Evolutionary conservation across 129 eudicot species (phyloP).

Genomic region (Flaveria trinervia): DNA sequence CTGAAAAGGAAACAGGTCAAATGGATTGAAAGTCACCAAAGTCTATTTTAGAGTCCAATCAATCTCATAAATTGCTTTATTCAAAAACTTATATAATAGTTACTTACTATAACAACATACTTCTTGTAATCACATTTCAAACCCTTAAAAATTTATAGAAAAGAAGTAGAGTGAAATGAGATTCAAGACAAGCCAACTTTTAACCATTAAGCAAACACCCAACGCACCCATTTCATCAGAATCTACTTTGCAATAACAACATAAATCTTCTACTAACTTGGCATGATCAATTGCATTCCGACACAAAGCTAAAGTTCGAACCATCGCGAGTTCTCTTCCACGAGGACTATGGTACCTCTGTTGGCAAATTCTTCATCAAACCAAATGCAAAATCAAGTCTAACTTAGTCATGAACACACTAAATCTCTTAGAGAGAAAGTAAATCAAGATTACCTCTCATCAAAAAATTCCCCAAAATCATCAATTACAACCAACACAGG

Average conservation of each 20-base stretch:
- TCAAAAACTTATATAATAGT: too few relatives aligned
- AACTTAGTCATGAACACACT: not conserved
- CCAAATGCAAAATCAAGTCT: constrained; percentile 1
- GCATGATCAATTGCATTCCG: constrained; percentile 75
- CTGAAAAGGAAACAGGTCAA: too few relatives aligned
- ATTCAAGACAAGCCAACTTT: too few relatives aligned
- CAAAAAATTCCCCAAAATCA: constrained; percentile 69
- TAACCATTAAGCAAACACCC: too few relatives aligned
- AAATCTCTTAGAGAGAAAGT: not conserved
- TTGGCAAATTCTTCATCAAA: constrained; percentile 58
- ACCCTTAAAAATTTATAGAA: too few relatives aligned
- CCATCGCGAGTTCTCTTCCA: constrained; percentile 81
- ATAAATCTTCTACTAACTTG: constrained; percentile 47
- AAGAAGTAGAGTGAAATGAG: too few relatives aligned
- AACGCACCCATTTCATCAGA: too few relatives aligned
- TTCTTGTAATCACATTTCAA: too few relatives aligned
- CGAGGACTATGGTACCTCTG: constrained; percentile 64
- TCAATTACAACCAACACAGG: constrained; percentile 69
- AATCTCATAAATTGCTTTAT: too few relatives aligned
- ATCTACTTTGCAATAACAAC: not conserved
- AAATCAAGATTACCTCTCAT: constrained; percentile 49
- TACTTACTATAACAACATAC: too few relatives aligned
- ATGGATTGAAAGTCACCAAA: too few relatives aligned
- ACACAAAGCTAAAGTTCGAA: constrained; percentile 69
- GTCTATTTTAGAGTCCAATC: too few relatives aligned